Evolutionary conservation across 2,329 filamentous ascomycete species (phyloP), one percentile per base, ranked within the genome.

Genomic region (Scleromitrula shiraiana): DNA sequence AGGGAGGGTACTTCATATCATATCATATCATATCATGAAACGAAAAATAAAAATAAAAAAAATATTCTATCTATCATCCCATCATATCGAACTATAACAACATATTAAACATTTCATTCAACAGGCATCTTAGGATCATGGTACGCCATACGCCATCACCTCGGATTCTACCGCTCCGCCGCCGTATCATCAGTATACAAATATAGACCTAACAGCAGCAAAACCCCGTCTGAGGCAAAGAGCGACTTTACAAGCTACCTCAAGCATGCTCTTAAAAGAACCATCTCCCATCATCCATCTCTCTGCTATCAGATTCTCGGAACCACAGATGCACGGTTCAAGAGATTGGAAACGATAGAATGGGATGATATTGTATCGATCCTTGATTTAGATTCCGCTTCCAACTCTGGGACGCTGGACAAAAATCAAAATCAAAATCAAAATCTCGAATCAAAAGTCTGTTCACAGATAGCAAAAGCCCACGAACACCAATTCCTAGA

Each of bases 401-500:
- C 26, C 9, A 9, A 15, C 20, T 3, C 20, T 30, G 15, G 19
- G 12, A 27, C 26, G 12, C 26, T 7, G 26, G 26, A 27, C 7
- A 7, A 7, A 27, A 12, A 7, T 27, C 26, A 27, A 27, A 15
- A 6, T 1, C 9, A 10, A 24, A 15, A 7, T 22, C 19, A 23
- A 8, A 27, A 7, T 7, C 26, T 27, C 10, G 30, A 44, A 20
- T 10, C 8, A 2, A 29, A 17, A 3, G 3, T 44, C 7, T n/a
- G 41, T 2, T 42, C 44, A 14, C 22, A 46, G 10, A 22, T 60
- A n/a, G 55, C 48, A 10, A 37, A 15, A n/a, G 44, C 38, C 8
- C 58, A 60, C 46, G 39, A 53, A 17, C 23, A 41, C n/a, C 39
- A 48, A 1, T 59, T 49, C 7, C 24, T 14, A 7, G 51, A 61